phyloP scores from a whole-genome alignment of 73 alveolate species.

The Symbiodinium pilosum region DNA sequence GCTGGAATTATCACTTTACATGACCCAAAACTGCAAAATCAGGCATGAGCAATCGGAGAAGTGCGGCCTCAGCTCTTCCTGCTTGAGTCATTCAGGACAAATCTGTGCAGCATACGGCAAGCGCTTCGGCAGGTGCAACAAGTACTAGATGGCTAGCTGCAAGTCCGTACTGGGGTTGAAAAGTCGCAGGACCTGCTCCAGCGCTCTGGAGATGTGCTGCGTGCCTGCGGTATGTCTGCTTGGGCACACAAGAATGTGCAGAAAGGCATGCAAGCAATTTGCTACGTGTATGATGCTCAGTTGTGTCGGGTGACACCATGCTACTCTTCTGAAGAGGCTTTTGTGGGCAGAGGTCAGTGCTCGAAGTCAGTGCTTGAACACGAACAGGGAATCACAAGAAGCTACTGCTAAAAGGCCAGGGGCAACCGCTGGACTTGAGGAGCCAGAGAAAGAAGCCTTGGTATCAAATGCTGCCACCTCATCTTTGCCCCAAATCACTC shows the following conservation, averaged over 20 bases:
- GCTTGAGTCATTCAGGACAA: no score
- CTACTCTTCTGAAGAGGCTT: no score
- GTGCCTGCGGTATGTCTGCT: no score
- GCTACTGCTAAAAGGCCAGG: conserved; percentile 16
- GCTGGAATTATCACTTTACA: no score
- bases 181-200: background rate
- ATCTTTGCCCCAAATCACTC: background rate
- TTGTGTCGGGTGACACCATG: no score
- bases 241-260: no score
- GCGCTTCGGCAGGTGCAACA: no score
- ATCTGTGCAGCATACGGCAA: no score
- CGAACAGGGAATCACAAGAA: conserved; percentile 50
- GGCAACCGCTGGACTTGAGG: conserved; percentile 54
- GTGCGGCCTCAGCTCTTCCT: background rate
- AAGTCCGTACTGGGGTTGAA: background rate
- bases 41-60: background rate
- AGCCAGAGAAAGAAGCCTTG: conserved; percentile 22
- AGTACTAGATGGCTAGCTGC: background rate
- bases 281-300: no score
- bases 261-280: no score
- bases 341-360: no score
- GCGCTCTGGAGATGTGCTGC: background rate
- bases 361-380: background rate
- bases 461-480: conserved; percentile 22
- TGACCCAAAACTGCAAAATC: no score